Conservation (phyloP, 495 filamentous ascomycete species). For the Aspergillus saccharolyticus region DNA sequence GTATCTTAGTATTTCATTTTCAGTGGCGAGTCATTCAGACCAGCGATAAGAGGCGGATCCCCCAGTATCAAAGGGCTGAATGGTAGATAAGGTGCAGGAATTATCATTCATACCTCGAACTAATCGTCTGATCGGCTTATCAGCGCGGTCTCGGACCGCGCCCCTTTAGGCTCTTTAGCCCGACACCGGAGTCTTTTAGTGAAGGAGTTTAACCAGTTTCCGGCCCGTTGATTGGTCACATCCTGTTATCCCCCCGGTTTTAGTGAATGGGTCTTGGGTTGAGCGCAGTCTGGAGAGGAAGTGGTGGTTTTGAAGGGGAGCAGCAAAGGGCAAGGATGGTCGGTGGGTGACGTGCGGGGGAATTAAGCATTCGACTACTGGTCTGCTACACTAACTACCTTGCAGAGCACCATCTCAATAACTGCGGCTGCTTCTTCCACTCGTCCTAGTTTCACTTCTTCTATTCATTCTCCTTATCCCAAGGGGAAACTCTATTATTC, state of each 20-base stretch:
- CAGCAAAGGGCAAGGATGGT: neutral
- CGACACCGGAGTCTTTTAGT: conserved; percentile 7
- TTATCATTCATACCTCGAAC: neutral
- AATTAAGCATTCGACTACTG: neutral
- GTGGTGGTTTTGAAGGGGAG: neutral
- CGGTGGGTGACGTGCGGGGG: neutral
- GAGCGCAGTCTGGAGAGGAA: neutral
- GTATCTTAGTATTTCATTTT: too few species aligned
- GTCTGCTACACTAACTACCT: neutral
- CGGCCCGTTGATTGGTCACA: neutral
- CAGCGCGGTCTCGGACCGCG: conserved; percentile 15
- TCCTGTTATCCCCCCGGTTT: neutral
- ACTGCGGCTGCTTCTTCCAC: too few species aligned
- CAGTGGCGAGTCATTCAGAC: too few species aligned
- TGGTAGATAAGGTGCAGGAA: too few species aligned
- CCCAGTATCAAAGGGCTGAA: too few species aligned
- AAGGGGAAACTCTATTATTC: too few species aligned
- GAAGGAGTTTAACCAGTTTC: neutral
- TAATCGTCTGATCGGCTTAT: neutral
- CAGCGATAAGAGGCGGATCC: neutral
- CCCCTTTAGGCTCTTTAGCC: neutral
- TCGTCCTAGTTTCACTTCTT: too few species aligned
- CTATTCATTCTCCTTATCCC: too few species aligned
- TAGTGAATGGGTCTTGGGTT: neutral
- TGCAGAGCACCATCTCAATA: neutral